Evolutionary conservation across 169 alveolate species (phyloP), one percentile per base, ranked within the genome.

Genomic region (Eimeria necatrix): DNA sequence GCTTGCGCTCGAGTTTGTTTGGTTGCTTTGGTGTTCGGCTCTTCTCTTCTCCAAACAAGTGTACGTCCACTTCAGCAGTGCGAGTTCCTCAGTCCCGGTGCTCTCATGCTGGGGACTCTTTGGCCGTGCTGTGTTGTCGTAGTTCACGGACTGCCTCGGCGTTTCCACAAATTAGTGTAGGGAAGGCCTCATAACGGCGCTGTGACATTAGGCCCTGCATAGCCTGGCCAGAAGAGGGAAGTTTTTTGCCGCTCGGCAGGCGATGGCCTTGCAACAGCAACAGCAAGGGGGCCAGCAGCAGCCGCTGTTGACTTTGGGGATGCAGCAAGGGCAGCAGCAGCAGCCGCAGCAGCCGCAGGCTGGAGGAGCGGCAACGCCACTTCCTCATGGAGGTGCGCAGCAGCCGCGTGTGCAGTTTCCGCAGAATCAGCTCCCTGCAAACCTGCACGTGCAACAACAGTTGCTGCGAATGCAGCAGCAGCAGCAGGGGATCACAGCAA

Each of bases 381-480:
- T 59, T 26, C 92, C 56, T 51, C 49, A 56, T 32, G 80, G 51
- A 18, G 80, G 64, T 14, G 51, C 64, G 1, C 92, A 85, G 92
- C 92, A 85, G 92, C 92, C 61, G 48, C 92, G 92, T n/a, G 61
- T 85, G 80, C 92, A 85, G 80, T 85, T 85, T 26, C 80, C 92
- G 59, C 92, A 85, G 64, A 56, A 85, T 46, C 92, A 85, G 61
- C 80, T 85, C 4, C 92, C 92, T 85, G 92, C 81, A 76, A 85
- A 85, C 60, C 51, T 85, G 61, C 92, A 85, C 51, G 92, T 85
- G 8, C 92, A 85, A 78, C 92, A 85, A 60, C 92, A 85, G 14
- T 78, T 85, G 81, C 81, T 85, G 80, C 92, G 92, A 46, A 85
- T 85, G 92, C 92, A 85, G 81, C 92, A 85, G 80, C 92, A 85